Base-by-base conservation (phyloP, 2,329 filamentous ascomycete genomes). In the Trichoderma koningii region DNA sequence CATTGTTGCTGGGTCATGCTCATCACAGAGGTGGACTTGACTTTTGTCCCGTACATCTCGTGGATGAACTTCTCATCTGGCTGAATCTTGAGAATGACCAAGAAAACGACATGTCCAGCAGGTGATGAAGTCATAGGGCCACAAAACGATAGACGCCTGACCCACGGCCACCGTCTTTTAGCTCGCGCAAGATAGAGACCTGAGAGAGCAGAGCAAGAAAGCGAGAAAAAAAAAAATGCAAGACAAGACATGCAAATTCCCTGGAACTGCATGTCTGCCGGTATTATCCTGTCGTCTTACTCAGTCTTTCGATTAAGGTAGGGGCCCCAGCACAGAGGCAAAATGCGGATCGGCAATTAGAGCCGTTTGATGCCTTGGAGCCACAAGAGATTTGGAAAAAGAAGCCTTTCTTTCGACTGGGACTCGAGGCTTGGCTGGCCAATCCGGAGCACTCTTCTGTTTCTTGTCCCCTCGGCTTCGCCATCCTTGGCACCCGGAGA, bases 61-160 rank as follows among this genome's bases (percentile, higher is more conserved):
- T 38, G 34, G 34, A 30, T 38, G 3, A 12, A 7, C 10, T 5
- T 38, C 1, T 38, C 10, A 38, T 38, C 50, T 55, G 41, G 7
- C 30, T 52, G 21, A 10, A 17, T 17, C 17, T n/a, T 12, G 7
- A 28, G 5, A 28, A 47, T n/a, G 3, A 12, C 21, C 15, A 44
- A 44, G 9, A 52, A 12, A 21, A 12, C 30, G 3, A 34, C n/a
- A n/a, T 23, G 10, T 4, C 34, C 34, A 38, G 34, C 59, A 52
- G 47, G 59, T 63, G 50, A 63, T 55, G 50, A 45, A 48, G 52
- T 63, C 59, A 63, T 53, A 12, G 3, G 59, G 38, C 14, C 59
- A 63, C 59, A 55, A 45, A 45, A 26, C 41, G 50, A 63, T 63
- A 47, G 59, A 55, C 59, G 59, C 50, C 59, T 63, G 59, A 55